Evolutionary conservation across 192 early-diverging fungal genomes (phyloP).

Genomic region (Coemansia asiatica): DNA sequence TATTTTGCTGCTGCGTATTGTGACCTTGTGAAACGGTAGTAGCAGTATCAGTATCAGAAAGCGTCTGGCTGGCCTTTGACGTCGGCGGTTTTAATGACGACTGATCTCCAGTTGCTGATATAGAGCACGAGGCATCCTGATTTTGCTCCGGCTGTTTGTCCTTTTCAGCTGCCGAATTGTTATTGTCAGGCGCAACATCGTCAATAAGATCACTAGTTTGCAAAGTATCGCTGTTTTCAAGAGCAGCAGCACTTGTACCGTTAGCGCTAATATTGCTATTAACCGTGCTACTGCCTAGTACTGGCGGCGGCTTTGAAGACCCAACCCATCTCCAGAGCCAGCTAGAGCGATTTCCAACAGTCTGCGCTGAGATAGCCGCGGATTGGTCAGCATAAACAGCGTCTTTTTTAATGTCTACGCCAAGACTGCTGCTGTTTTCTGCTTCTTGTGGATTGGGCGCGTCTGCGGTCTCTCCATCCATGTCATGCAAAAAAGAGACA

Average conservation of each 20-base stretch:
- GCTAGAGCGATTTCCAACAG: background rate
- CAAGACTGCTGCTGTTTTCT: background rate
- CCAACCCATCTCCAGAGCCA: constrained; percentile 13
- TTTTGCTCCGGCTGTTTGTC: background rate
- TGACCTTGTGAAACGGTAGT: background rate
- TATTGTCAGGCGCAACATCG: background rate
- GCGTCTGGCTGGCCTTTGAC: background rate
- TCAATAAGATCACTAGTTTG: background rate
- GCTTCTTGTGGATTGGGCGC: background rate
- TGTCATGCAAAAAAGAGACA: background rate
- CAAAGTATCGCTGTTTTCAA: background rate
- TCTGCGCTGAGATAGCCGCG: background rate
- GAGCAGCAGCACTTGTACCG: background rate
- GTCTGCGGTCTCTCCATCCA: background rate
- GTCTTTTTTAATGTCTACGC: background rate
- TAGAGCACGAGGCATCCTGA: background rate
- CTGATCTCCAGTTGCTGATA: background rate
- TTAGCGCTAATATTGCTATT: background rate
- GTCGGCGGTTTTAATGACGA: background rate
- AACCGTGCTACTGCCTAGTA: background rate
- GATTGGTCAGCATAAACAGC: background rate
- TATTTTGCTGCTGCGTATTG: constrained; percentile 9
- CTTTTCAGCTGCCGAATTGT: background rate
- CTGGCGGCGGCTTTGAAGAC: constrained; percentile 1
- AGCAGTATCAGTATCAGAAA: background rate